Base-by-base conservation (phyloP, 2,329 filamentous ascomycete species). In the Myriosclerotinia curreyana region DNA sequence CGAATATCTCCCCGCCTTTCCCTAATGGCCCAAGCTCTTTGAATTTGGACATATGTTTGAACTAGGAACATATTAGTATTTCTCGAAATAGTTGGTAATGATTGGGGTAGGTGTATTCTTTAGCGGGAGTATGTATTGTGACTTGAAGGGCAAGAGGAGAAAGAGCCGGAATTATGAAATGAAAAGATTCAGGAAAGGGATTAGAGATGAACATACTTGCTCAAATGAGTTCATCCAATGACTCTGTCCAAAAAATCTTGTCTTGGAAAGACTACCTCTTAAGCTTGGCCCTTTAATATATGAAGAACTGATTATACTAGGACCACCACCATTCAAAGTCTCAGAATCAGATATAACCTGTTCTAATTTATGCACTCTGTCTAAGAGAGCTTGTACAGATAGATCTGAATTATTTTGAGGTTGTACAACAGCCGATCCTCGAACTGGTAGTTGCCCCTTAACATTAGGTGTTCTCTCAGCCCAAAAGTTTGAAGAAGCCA, bases 151-250 rank as follows among this genome's bases (percentile, higher is more conserved):
- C 11, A 17, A 1, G 20, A 14, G 9, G 2, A 55, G 34, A 14
- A 5, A 34, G 20, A 25, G 5, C 5, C 28, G 17, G 8, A 6
- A 36, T 38, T 17, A 36, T 36, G 12, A 6, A n/a, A 53, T 14
- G 11, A 11, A 22, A 36, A 7, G 11, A 1, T 7, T 38, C 9
- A 9, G 6, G 40, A 17, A 40, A 15, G 1, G 1, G 17, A 50
- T 50, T 11, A 38, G 1, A 59, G 38, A 25, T 34, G 8, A 31
- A 46, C 60, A 38, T 70, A 69, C 67, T 56, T 66, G 58, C 28
- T 63, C 58, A 28, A 69, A 62, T 5, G 65, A 66, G 31, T 54
- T 53, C 48, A 68, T 65, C 68, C 68, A 71, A 48, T 71, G 68
- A 54, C 61, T 70, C 22, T 65, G 65, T 31, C 69, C 69, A 60